These are phyloP conservation scores for Eucalyptus cloeziana DNA, from an alignment of 345 rosid species.

Conservation along the genomic window DNA sequence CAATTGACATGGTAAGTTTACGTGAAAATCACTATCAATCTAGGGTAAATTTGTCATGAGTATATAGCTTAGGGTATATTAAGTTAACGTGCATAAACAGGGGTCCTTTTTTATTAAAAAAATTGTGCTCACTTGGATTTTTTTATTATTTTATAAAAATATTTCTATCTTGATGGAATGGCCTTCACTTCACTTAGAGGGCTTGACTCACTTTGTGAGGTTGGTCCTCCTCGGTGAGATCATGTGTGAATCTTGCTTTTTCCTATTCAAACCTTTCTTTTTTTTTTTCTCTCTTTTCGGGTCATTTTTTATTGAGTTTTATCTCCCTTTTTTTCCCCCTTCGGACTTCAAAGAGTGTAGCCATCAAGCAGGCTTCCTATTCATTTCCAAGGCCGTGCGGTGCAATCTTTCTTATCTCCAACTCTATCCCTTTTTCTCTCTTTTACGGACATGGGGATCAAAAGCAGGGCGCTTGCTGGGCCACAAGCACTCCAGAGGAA, in stretches of 20 bases:
- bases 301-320: not conserved
- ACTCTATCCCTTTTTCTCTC: not conserved
- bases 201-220: not conserved
- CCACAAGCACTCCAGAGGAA: not conserved
- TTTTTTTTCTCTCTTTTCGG: not conserved
- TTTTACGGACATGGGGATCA: not conserved
- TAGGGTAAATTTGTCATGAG: rapidly evolving
- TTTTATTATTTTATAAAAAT: not conserved
- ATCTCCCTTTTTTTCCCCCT: not conserved
- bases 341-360: not conserved
- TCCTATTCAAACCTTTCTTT: not conserved
- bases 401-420: not conserved
- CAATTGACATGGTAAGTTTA: no score
- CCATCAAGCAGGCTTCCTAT: not conserved
- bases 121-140: not conserved
- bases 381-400: not conserved
- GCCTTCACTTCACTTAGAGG: not conserved
- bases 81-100: not conserved
- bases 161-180: not conserved
- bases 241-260: not conserved
- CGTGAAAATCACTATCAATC: no score
- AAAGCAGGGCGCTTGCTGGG: not conserved
- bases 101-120: not conserved
- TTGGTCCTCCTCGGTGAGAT: not conserved
- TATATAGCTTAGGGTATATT: no score